Evolutionary conservation across 2,329 filamentous ascomycete genomes (phyloP).

Genomic region (Fusarium devonianum): DNA sequence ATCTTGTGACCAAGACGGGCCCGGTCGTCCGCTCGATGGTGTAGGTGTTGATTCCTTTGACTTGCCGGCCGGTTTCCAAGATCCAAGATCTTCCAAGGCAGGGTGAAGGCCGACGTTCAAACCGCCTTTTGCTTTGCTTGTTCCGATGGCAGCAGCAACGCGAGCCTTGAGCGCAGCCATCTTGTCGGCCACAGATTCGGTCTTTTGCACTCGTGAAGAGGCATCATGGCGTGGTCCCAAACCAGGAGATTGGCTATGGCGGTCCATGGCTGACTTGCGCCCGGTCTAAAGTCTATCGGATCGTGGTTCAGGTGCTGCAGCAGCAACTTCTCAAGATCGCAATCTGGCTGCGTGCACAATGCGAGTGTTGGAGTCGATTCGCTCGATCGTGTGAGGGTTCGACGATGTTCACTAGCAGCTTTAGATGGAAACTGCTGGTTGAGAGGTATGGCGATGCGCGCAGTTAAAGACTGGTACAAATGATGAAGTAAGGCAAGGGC

Average conservation of each 20-base stretch:
- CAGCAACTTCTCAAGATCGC: neutral
- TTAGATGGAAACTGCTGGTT: neutral
- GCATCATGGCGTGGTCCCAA: slow-evolving; percentile 65
- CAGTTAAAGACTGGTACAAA: slow-evolving; percentile 19
- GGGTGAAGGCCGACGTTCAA: slow-evolving; percentile 81
- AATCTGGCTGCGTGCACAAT: neutral
- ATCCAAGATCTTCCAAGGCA: slow-evolving; percentile 67
- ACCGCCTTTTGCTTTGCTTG: slow-evolving; percentile 68
- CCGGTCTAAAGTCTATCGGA: neutral
- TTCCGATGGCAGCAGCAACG: slow-evolving; percentile 76
- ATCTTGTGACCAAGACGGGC: slow-evolving; percentile 26
- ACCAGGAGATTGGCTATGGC: slow-evolving; percentile 57
- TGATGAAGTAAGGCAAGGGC: slow-evolving; percentile 16
- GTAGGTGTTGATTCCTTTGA: slow-evolving; percentile 36
- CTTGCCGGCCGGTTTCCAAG: slow-evolving; percentile 56
- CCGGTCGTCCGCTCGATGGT: slow-evolving; percentile 23
- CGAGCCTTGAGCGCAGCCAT: slow-evolving; percentile 81
- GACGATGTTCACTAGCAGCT: neutral
- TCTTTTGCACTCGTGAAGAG: slow-evolving; percentile 61
- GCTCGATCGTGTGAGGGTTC: neutral
- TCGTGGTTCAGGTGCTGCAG: neutral
- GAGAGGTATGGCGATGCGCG: neutral
- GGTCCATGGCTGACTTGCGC: slow-evolving; percentile 54
- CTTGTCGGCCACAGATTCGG: slow-evolving; percentile 67
- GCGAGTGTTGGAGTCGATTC: neutral